phyloP scores from a whole-genome alignment of 495 filamentous ascomycete species.

The Podospora didyma region DNA sequence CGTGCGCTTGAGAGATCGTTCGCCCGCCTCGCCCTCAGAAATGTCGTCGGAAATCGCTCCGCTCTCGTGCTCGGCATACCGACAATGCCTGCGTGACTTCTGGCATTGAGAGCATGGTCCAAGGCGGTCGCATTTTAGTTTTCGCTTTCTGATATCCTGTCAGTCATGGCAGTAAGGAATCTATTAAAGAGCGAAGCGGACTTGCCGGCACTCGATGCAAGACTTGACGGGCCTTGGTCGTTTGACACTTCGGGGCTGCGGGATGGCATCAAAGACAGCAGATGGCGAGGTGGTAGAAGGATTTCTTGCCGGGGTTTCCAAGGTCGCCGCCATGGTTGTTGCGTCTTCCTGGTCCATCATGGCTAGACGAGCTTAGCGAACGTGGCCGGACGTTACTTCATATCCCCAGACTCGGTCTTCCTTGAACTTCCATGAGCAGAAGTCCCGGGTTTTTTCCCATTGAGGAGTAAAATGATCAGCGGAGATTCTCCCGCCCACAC shows the following conservation, averaged over 20 bases:
- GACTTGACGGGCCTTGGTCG: conserved; percentile 42
- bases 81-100: conserved; percentile 39
- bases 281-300: not conserved
- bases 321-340: not conserved
- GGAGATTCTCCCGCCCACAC: not conserved
- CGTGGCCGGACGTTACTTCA: too few relatives aligned
- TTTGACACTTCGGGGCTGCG: conserved; percentile 28
- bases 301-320: not conserved
- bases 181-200: not conserved
- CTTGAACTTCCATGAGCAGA: too few relatives aligned
- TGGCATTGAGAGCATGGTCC: conserved; percentile 55
- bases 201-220: conserved; percentile 41
- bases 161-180: not conserved
- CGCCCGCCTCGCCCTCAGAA: conserved; percentile 29
- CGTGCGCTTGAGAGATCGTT: conserved; percentile 28
- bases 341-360: not conserved
- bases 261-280: not conserved
- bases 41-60: conserved; percentile 31
- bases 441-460: too few relatives aligned
- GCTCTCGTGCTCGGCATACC: conserved; percentile 30
- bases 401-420: too few relatives aligned
- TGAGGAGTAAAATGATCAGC: too few relatives aligned
- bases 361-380: too few relatives aligned
- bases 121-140: conserved; percentile 56
- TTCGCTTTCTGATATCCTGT: conserved; percentile 38